Evolutionary conservation across 1,139 yeast genomes (phyloP), one percentile per base, ranked within the genome.

Genomic region (Protomyces gravidus): DNA sequence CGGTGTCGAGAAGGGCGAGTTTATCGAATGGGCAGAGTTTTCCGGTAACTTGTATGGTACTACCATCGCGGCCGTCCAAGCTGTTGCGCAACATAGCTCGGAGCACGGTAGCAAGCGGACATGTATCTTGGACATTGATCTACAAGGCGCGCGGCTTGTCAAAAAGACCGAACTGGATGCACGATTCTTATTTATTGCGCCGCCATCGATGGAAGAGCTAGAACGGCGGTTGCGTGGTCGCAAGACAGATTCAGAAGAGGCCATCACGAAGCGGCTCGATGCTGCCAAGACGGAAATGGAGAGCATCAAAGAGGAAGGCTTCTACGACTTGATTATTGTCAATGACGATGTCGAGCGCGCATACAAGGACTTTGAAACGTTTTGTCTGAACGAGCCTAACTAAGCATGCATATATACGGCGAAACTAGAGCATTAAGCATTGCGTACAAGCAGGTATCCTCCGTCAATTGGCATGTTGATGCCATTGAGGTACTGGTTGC

Each of bases 21-120:
- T 92, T 75, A 84, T 92, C 68, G 99, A 92, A 75, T 89, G 96
- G 95, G 98, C 99, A 9, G 94, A 89, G 74, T 92, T 92, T 71
- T 88, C 96, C 7, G 97, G 97, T 53, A 92, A 94, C 79, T 89
- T 86, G 78, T 92, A 92, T 73, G 99, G 99, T 63, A 92, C 98
- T 61, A 79, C 96, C 51, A 78, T 88, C 67, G 85, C 83, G 69
- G 84, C 96, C 30, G 97, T 92, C 61, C 80, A 86, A 68, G 86
- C 84, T 64, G 92, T 87, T 55, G 74, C 84, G 51, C 74, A 74
- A 39, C n/a, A n/a, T n/a, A 70, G 73, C 59, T 78, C 76, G 60
- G 77, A 78, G 64, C 76, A 76, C 62, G 25, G 9, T 6, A 17
- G 6, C 4, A 17, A n/a, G 19, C 36, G 51, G 51, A 84, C 84